Conservation (phyloP, 345 rosid species). For the Citrus unshiu region DNA sequence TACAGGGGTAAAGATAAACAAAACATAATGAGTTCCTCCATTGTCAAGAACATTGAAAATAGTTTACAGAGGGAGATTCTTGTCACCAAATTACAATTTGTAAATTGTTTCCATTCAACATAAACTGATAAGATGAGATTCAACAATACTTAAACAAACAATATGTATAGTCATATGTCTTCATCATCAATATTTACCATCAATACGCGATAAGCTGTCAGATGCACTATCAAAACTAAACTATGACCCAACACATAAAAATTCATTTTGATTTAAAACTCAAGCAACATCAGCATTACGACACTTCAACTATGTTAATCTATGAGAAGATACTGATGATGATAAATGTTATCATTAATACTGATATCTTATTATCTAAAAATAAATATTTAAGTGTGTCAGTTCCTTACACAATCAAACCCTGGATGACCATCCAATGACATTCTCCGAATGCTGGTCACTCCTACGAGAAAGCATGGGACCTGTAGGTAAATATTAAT, state of each 20-base stretch:
- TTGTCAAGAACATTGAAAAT: background rate
- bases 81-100: background rate
- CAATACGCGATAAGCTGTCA: background rate
- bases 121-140: background rate
- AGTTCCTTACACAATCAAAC: slow-evolving; percentile 68
- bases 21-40: background rate
- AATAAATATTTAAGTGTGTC: background rate
- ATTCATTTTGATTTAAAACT: background rate
- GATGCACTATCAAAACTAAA: background rate
- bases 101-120: background rate
- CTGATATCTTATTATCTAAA: background rate
- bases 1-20: background rate
- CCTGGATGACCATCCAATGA: slow-evolving; percentile 80
- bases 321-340: background rate
- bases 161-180: too few species aligned
- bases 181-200: too few species aligned
- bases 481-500: slow-evolving; percentile 37
- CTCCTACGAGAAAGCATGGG: slow-evolving; percentile 79
- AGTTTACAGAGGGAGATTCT: background rate
- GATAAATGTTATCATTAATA: background rate
- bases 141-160: background rate
- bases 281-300: background rate
- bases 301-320: slow-evolving; percentile 1
- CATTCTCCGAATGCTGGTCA: slow-evolving; percentile 80
- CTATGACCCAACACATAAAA: background rate